A percentile compares a stretch with the other conserved stretches of the same genome.
Conservation (phyloP, 176 grass and related monocot species). For the Musa schizocarpa region DNA sequence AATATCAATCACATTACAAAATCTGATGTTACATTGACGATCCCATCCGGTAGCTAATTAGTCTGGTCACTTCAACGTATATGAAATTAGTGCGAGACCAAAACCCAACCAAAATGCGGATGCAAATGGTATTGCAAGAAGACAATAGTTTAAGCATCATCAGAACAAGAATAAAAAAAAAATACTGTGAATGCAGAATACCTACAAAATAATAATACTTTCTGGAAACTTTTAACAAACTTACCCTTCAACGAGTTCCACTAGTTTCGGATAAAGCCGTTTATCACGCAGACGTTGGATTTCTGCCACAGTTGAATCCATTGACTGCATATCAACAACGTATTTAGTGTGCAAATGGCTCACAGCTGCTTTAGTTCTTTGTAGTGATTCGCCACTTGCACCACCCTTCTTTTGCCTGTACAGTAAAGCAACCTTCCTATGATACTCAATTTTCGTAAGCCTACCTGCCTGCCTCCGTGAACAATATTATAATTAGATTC, state of each 20-base stretch:
- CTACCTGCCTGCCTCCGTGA: slow-evolving; percentile 53
- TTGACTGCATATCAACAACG: slow-evolving; percentile 97
- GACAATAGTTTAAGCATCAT: too few relatives aligned
- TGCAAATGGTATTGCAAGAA: too few relatives aligned
- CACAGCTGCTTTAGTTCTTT: slow-evolving; percentile 96
- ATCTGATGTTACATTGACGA: too few relatives aligned
- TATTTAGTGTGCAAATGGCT: slow-evolving; percentile 93
- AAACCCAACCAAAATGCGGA: too few relatives aligned
- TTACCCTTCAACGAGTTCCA: slow-evolving; percentile 78
- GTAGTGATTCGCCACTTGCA: slow-evolving; percentile 59
- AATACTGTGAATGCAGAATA: background rate
- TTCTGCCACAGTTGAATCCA: slow-evolving; percentile 97
- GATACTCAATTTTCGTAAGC: slow-evolving; percentile 98
- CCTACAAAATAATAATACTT: background rate
- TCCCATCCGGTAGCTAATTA: too few relatives aligned
- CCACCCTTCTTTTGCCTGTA: slow-evolving; percentile 86
- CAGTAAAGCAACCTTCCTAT: slow-evolving; percentile 86
- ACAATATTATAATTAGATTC: slow-evolving; percentile 6
- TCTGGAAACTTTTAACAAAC: slow-evolving; percentile 1
- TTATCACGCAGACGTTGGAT: slow-evolving; percentile 87
- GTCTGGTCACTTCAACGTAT: too few relatives aligned
- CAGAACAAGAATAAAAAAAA: too few relatives aligned
- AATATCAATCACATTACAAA: too few relatives aligned
- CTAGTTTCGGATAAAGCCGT: slow-evolving; percentile 65
- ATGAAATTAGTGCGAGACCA: too few relatives aligned